Base-by-base conservation (phyloP, 2,329 filamentous ascomycete genomes). In the Colletotrichum sidae region DNA sequence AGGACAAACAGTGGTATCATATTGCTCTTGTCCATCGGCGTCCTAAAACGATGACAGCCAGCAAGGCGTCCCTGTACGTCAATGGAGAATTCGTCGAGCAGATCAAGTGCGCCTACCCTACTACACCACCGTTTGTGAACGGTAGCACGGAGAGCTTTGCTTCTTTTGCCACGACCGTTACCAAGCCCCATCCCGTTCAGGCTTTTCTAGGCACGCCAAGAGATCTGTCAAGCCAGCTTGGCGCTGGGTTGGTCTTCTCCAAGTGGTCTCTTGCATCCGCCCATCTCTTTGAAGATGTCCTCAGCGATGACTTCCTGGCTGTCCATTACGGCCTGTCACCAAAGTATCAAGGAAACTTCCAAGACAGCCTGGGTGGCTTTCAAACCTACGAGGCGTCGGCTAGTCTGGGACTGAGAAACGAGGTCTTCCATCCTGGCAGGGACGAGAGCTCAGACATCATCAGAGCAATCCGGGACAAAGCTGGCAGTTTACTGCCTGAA, bases 301-400 rank as follows among this genome's bases (percentile, higher is more conserved):
- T 97, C 41, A 97, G 93, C 65, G 95, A 98, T 73, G 96, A 99
- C 76, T 87, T 97, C 66, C 84, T 99, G 60, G 91, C 95, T 11
- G 96, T 99, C 0, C 93, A 97, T 72, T 93, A 91, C 74, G 92
- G 94, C 54, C 88, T 99, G 15, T 95, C 96, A 0, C 92, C 94
- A 33, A 89, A 93, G 52, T 99, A 99, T 71, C 90, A 93, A 73
- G 96, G 96, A 13, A 99, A 99, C 74, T 97, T 97, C 71, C 96
- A 99, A 78, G 96, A 99, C 74, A 96, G 93, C 70, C 85, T 99
- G 12, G 96, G 96, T 6, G 95, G 94, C 2, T 97, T 99, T 73
- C 94, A 98, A 74, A 99, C 96, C 0, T 99, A 99, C 74, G 89
- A 92, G 72, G 95, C 96, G 7, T 98, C 96, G 1, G 95, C 96